Evolutionary conservation across 139 green algal species (phyloP).

Genomic region (Tetradesmus obliquus): DNA sequence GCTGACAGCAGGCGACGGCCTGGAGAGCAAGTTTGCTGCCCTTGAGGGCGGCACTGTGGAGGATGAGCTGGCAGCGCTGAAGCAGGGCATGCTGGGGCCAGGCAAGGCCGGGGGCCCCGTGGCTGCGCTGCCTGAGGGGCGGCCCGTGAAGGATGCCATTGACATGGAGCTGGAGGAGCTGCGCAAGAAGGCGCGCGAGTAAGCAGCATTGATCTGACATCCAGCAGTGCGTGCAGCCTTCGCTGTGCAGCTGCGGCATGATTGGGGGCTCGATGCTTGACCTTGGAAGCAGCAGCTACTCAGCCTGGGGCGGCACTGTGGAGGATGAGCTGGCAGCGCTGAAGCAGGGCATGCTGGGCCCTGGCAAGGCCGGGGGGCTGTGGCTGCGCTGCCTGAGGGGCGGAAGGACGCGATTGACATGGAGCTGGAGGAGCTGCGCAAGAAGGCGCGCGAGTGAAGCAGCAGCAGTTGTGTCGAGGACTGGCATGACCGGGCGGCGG

Average conservation of each 20-base stretch:
- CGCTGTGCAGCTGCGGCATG: no score
- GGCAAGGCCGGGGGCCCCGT: slow-evolving; percentile 30
- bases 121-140: slow-evolving; percentile 66
- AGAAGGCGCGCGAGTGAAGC: slow-evolving; percentile 62
- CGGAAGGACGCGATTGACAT: slow-evolving; percentile 85
- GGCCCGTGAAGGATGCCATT: slow-evolving; percentile 81
- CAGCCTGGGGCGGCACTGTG: slow-evolving; percentile 81
- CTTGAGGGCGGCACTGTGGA: slow-evolving; percentile 93
- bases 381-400: slow-evolving; percentile 64
- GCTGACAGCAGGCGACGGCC: slow-evolving; percentile 74
- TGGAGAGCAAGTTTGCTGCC: slow-evolving; percentile 86
- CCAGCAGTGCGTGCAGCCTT: neutral
- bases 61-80: slow-evolving; percentile 91
- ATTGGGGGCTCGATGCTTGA: no score
- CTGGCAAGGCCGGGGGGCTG: slow-evolving; percentile 13
- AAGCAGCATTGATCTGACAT: neutral
- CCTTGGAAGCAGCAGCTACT: neutral
- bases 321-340: slow-evolving; percentile 92
- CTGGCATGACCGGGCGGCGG: no score
- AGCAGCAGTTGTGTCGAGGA: neutral
- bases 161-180: slow-evolving; percentile 90
- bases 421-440: slow-evolving; percentile 85
- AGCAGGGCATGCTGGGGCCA: slow-evolving; percentile 72
- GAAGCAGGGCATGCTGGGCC: slow-evolving; percentile 76
- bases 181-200: slow-evolving; percentile 68